These are phyloP conservation scores for Borealophlyctis nickersoniae DNA, from an alignment of 192 early-diverging fungal genomes.

Conservation along the genomic window DNA sequence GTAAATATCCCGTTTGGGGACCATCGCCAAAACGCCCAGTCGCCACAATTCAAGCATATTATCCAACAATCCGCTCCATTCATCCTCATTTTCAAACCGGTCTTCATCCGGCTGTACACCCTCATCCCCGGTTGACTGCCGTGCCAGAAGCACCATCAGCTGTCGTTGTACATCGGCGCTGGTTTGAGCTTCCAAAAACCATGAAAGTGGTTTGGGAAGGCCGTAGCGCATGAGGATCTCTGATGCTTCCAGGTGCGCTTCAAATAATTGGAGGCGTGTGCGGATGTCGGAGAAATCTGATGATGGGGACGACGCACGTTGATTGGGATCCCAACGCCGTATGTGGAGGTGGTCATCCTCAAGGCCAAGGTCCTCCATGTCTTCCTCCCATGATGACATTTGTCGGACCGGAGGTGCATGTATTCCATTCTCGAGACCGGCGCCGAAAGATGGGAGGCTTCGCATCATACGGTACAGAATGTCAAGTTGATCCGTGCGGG, in stretches of 20 bases:
- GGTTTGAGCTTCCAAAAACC: constrained; percentile 54
- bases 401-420: neutral
- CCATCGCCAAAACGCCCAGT: constrained; percentile 49
- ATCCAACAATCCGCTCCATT: constrained; percentile 62
- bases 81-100: constrained; percentile 58
- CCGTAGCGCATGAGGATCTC: constrained; percentile 61
- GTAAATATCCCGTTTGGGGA: constrained; percentile 54
- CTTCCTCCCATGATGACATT: constrained; percentile 32
- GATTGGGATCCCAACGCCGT: no score
- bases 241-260: constrained; percentile 57
- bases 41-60: constrained; percentile 58
- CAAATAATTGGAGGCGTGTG: constrained; percentile 29
- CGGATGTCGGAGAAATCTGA: neutral
- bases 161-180: constrained; percentile 49
- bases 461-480: constrained; percentile 9
- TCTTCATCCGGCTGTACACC: constrained; percentile 48
- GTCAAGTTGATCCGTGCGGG: constrained; percentile 5
- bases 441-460: constrained; percentile 17
- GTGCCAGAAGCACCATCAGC: constrained; percentile 44
- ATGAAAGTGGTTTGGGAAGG: constrained; percentile 51
- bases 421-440: neutral
- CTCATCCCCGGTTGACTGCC: constrained; percentile 43
- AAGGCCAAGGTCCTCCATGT: no score
- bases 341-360: no score
- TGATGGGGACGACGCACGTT: no score